Percentiles rank a stretch among this genome's conserved stretches.
These are phyloP conservation scores for Trichosporon coremiiforme DNA, from an alignment of 1,284 basidiomycete species.

Conservation along the genomic window DNA sequence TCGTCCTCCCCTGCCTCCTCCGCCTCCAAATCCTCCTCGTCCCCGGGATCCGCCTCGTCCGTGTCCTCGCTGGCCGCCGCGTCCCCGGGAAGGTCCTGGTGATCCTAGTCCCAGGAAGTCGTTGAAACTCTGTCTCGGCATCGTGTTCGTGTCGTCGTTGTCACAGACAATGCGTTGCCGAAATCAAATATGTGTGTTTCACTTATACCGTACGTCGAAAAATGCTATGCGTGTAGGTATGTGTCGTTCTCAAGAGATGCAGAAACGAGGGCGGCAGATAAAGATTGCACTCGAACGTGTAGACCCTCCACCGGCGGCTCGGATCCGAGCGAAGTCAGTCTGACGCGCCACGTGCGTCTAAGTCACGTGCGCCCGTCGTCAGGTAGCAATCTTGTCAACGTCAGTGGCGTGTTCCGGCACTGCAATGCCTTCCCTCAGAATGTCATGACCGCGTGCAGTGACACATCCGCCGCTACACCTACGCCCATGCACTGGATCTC, in stretches of 20 bases:
- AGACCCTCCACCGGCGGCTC: conserved; percentile 11
- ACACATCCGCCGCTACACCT: background rate
- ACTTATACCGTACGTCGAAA: background rate
- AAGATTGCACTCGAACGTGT: conserved; percentile 13
- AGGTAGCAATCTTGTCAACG: background rate
- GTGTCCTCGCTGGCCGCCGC: conserved; percentile 3
- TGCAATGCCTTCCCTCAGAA: background rate
- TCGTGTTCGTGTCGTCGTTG: background rate
- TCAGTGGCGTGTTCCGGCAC: background rate
- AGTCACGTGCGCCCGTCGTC: conserved; percentile 9
- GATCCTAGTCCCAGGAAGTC: conserved; percentile 9
- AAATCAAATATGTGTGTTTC: background rate
- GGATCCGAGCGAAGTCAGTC: conserved; percentile 13
- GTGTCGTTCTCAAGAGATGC: background rate
- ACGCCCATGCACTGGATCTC: conserved; percentile 4
- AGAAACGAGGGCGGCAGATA: background rate
- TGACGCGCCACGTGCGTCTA: background rate
- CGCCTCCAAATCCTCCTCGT: background rate
- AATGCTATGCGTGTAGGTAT: background rate
- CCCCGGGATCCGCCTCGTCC: conserved; percentile 31
- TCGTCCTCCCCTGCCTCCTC: conserved; percentile 28
- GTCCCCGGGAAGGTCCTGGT: background rate
- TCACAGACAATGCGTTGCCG: too few relatives aligned
- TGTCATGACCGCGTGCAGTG: background rate
- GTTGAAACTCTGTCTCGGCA: conserved; percentile 19